Conservation (phyloP, 2,329 filamentous ascomycete genomes). For the Celoporthe dispersa region DNA sequence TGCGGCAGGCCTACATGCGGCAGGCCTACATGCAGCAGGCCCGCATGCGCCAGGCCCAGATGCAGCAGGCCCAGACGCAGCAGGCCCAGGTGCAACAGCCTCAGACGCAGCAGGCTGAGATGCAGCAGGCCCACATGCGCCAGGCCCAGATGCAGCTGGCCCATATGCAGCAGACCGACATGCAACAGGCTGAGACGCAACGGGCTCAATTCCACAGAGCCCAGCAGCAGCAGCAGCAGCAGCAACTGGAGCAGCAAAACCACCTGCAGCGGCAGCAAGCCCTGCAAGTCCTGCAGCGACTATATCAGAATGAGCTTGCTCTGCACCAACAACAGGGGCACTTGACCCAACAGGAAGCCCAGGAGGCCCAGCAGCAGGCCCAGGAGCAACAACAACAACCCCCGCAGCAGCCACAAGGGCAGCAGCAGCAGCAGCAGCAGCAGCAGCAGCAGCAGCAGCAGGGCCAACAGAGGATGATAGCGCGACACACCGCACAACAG, state of each 20-base stretch:
- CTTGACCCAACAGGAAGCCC: neutral
- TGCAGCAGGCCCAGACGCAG: neutral
- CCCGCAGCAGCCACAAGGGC: conserved; percentile 4
- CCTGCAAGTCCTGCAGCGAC: neutral
- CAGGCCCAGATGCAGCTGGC: too few relatives aligned
- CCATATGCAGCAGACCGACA: too few relatives aligned
- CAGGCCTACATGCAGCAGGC: too few relatives aligned
- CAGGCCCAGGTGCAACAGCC: too few relatives aligned
- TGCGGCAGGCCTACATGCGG: too few relatives aligned
- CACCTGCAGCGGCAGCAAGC: neutral
- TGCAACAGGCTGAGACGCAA: too few relatives aligned
- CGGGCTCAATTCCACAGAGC: neutral
- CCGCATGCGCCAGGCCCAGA: neutral
- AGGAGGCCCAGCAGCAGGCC: conserved; percentile 11
- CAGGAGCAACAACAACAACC: conserved; percentile 9
- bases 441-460: neutral
- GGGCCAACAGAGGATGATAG: neutral
- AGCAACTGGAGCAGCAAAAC: too few relatives aligned
- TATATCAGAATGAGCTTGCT: conserved; percentile 6
- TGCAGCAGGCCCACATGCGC: too few relatives aligned
- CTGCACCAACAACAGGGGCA: conserved; percentile 5
- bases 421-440: conserved; percentile 3
- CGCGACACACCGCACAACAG: conserved; percentile 19
- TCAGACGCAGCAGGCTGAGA: too few relatives aligned
- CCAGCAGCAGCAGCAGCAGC: too few relatives aligned